Evolutionary conservation across 768 basidiomycete genomes (phyloP).

Genomic region (Boletus rex-veris): DNA sequence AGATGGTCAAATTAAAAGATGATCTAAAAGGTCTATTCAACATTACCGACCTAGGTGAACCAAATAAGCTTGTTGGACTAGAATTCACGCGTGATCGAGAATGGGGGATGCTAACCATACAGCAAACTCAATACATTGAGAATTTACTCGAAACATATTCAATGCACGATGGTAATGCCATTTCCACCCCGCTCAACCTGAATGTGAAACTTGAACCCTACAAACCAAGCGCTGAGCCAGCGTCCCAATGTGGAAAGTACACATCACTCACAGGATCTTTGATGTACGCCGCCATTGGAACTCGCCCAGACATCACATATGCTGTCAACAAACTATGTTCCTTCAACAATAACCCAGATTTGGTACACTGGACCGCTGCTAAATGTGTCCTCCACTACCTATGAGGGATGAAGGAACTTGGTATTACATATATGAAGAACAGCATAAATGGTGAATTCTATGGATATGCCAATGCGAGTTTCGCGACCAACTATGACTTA

Average conservation of each 20-base stretch:
- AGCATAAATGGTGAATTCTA: background rate
- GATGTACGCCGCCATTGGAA: background rate
- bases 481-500: conserved; percentile 20
- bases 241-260: background rate
- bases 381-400: conserved; percentile 6
- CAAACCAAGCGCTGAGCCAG: background rate
- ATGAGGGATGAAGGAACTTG: background rate
- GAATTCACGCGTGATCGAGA: too few relatives aligned
- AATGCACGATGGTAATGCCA: background rate
- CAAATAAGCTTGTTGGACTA: background rate
- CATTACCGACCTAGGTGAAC: background rate
- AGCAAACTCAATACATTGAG: too few relatives aligned
- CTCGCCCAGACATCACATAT: background rate
- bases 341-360: background rate
- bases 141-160: too few relatives aligned
- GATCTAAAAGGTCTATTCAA: background rate
- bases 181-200: background rate
- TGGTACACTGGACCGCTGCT: background rate
- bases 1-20: background rate
- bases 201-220: background rate
- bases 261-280: background rate
- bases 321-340: background rate
- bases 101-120: too few relatives aligned
- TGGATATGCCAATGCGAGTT: conserved; percentile 25
- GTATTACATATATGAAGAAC: too few relatives aligned